Conservation (phyloP, 192 early-diverging fungal genomes). For the Pilaira anomala region DNA sequence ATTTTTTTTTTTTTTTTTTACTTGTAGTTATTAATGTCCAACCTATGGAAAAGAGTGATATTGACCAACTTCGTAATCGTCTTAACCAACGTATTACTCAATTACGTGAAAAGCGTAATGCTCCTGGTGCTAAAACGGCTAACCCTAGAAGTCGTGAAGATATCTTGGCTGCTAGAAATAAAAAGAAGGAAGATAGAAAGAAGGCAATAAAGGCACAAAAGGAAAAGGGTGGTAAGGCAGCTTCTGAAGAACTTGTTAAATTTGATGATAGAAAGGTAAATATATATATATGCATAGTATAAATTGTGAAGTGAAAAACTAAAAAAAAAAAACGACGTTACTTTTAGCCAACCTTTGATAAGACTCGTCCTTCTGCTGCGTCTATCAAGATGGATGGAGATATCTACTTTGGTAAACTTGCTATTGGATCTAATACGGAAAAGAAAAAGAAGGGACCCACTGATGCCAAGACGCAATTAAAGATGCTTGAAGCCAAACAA, state of each 20-base stretch:
- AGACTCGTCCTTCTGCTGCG: conserved; percentile 12
- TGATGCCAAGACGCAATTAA: conserved; percentile 60
- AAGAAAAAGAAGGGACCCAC: conserved; percentile 63
- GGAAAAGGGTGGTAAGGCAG: conserved; percentile 48
- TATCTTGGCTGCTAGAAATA: conserved; percentile 72
- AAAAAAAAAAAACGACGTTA: neutral
- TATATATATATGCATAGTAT: neutral
- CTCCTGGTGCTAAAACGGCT: conserved; percentile 46
- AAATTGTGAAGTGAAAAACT: neutral
- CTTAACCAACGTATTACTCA: conserved; percentile 61
- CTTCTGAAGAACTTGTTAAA: conserved; percentile 53
- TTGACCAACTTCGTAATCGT: conserved; percentile 56
- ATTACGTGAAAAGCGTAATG: conserved; percentile 62
- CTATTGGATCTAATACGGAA: conserved; percentile 59
- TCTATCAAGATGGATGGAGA: conserved; percentile 55
- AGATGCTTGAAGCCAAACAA: conserved; percentile 69
- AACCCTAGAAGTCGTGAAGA: conserved; percentile 65
- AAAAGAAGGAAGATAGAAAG: conserved; percentile 65
- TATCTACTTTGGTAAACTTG: conserved; percentile 64
- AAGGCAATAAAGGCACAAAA: conserved; percentile 56
- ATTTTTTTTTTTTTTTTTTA: neutral
- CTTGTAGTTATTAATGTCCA: conserved; percentile 1
- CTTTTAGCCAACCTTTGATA: neutral
- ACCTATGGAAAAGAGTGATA: conserved; percentile 45
- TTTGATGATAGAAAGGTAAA: conserved; percentile 18